Percentiles rank a stretch among this genome's conserved stretches.
These are phyloP conservation scores for Elsinoe arachidis DNA, from an alignment of 2,329 filamentous ascomycete genomes.

Conservation along the genomic window DNA sequence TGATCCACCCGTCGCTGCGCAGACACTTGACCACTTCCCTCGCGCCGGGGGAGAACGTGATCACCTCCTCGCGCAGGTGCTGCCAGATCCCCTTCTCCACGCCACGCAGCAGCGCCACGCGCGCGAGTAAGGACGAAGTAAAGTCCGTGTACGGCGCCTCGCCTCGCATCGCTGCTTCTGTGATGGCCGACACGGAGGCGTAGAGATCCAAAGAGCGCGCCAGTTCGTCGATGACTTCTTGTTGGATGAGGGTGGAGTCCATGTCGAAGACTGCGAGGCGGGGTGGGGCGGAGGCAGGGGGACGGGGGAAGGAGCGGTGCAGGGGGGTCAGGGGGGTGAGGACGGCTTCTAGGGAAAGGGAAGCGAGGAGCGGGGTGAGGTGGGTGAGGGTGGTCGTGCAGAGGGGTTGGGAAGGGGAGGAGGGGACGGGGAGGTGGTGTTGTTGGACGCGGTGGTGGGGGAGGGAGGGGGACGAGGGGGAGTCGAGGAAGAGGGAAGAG, in stretches of 20 bases:
- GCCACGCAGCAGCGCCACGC: slow-evolving; percentile 72
- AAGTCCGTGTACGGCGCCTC: slow-evolving; percentile 69
- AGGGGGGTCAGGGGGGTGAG: slow-evolving; percentile 4
- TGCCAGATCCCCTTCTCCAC: slow-evolving; percentile 64
- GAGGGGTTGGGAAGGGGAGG: slow-evolving; percentile 2
- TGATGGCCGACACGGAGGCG: slow-evolving; percentile 76
- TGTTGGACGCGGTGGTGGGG: background rate
- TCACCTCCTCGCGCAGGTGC: slow-evolving; percentile 56
- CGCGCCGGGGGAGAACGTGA: slow-evolving; percentile 77
- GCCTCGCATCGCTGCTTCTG: slow-evolving; percentile 87
- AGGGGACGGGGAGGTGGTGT: background rate
- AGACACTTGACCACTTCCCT: slow-evolving; percentile 64
- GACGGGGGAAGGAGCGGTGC: slow-evolving; percentile 47
- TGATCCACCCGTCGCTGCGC: slow-evolving; percentile 71
- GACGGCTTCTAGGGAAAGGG: slow-evolving; percentile 72
- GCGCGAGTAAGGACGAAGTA: slow-evolving; percentile 68
- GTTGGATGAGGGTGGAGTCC: slow-evolving; percentile 94
- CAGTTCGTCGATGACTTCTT: slow-evolving; percentile 95
- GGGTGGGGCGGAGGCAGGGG: slow-evolving; percentile 16
- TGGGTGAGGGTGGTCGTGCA: slow-evolving; percentile 14
- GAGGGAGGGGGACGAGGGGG: background rate
- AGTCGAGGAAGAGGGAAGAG: background rate
- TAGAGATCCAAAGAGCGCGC: slow-evolving; percentile 64
- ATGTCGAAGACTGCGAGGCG: slow-evolving; percentile 94
- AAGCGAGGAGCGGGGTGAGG: slow-evolving; percentile 23